A percentile compares a stretch with the other conserved stretches of the same genome.
Evolutionary conservation across 495 filamentous ascomycete genomes (phyloP).

Genomic region (Neurospora sp.): DNA sequence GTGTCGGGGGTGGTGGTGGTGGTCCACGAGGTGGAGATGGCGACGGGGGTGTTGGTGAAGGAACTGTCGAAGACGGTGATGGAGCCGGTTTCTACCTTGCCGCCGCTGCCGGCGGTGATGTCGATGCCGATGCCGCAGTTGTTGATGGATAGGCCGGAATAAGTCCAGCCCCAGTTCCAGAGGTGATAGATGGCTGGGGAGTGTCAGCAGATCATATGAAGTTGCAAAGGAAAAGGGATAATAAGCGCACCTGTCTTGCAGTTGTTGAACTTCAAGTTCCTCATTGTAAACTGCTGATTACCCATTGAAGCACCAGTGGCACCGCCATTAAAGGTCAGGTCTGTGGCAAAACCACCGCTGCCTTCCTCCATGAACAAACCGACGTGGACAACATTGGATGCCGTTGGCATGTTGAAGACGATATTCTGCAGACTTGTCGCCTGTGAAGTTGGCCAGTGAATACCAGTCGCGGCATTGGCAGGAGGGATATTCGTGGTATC

Average conservation of each 20-base stretch:
- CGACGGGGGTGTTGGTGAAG: conserved; percentile 58
- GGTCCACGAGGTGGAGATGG: conserved; percentile 55
- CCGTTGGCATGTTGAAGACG: conserved; percentile 57
- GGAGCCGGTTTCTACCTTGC: conserved; percentile 56
- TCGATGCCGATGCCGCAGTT: conserved; percentile 55
- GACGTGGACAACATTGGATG: conserved; percentile 49
- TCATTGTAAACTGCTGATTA: conserved; percentile 76
- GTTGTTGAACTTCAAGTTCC: conserved; percentile 56
- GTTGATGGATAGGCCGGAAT: conserved; percentile 48
- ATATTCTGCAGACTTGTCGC: conserved; percentile 72
- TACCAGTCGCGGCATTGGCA: conserved; percentile 43
- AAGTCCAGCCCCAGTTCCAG: conserved; percentile 48
- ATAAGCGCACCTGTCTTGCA: conserved; percentile 39
- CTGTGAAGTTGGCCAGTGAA: conserved; percentile 74
- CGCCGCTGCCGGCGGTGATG: conserved; percentile 40
- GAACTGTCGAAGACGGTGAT: conserved; percentile 63
- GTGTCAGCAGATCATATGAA: conserved; percentile 26
- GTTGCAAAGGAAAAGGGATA: conserved; percentile 33
- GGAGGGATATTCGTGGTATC: conserved; percentile 57
- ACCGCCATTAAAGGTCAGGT: conserved; percentile 63
- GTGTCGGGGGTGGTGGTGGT: conserved; percentile 36
- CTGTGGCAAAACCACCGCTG: conserved; percentile 54
- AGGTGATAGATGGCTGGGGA: conserved; percentile 42
- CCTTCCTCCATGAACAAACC: conserved; percentile 70
- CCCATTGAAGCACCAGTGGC: conserved; percentile 52